These are phyloP conservation scores for Trametes gibbosa DNA, from an alignment of 768 basidiomycete species.

Conservation along the genomic window DNA sequence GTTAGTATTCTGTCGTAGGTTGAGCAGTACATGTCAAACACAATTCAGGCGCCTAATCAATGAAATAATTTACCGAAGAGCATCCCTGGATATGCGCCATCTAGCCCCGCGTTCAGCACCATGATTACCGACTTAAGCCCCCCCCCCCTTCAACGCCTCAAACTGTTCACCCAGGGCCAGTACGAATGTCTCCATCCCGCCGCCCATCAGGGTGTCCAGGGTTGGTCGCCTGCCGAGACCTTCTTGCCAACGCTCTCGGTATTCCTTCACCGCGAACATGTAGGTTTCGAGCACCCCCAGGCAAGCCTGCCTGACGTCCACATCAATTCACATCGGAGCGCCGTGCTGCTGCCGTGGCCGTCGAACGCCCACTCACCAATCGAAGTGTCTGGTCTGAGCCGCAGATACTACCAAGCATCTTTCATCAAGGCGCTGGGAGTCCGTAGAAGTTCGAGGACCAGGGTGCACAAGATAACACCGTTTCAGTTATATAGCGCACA, in stretches of 20 bases:
- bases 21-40: not conserved
- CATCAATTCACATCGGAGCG: not conserved
- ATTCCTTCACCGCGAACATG: constrained; percentile 12
- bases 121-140: not conserved
- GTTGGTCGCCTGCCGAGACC: not conserved
- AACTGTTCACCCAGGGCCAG: constrained; percentile 2
- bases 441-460: not conserved
- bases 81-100: constrained; percentile 3
- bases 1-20: constrained; percentile 2
- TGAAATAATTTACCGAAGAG: constrained; percentile 7
- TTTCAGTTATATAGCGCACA: constrained; percentile 5
- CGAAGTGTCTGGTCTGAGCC: not conserved
- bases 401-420: not conserved
- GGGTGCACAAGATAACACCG: not conserved
- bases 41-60: constrained; percentile 2
- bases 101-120: constrained; percentile 17
- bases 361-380: not conserved
- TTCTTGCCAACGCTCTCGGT: not conserved
- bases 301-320: not conserved
- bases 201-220: constrained; percentile 1
- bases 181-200: constrained; percentile 14
- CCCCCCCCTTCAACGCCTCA: too few relatives aligned
- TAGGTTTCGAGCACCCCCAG: constrained; percentile 5
- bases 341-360: too few relatives aligned
- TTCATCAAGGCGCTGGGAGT: not conserved